Conservation (phyloP, 2,329 filamentous ascomycete species). For the Pyricularia pennisetigena region DNA sequence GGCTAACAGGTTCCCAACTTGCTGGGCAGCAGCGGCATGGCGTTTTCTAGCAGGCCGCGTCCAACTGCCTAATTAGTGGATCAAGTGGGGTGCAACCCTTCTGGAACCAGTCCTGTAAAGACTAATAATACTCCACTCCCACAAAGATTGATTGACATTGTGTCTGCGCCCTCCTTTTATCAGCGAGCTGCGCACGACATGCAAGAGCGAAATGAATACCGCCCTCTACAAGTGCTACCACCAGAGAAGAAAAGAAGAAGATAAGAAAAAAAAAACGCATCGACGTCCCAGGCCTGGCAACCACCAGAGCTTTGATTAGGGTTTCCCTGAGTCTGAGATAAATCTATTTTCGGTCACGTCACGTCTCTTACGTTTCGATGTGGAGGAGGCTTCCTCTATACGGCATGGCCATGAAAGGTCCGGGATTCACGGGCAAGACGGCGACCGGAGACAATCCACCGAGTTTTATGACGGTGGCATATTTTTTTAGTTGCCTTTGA, state of each 20-base stretch:
- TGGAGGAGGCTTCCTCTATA: neutral
- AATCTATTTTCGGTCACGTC: no score
- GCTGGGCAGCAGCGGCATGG: neutral
- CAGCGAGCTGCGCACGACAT: no score
- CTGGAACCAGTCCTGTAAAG: no score
- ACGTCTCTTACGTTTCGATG: no score
- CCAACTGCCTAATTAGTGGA: neutral
- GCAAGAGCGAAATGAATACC: neutral
- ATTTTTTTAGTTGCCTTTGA: neutral
- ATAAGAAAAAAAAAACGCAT: no score
- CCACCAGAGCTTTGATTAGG: neutral
- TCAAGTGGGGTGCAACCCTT: neutral
- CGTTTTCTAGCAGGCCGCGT: neutral
- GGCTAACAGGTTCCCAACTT: neutral
- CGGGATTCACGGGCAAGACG: neutral
- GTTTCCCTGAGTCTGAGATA: no score
- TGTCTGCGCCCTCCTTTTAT: no score
- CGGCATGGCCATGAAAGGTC: neutral
- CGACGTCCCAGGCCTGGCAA: neutral
- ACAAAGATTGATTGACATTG: neutral
- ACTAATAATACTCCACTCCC: neutral
- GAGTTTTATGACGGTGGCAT: neutral
- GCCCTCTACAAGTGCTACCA: neutral
- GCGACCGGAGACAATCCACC: no score
- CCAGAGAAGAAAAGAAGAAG: neutral